phyloP scores from a whole-genome alignment of 306 rosid genomes.

The Cicer cuneatum region DNA sequence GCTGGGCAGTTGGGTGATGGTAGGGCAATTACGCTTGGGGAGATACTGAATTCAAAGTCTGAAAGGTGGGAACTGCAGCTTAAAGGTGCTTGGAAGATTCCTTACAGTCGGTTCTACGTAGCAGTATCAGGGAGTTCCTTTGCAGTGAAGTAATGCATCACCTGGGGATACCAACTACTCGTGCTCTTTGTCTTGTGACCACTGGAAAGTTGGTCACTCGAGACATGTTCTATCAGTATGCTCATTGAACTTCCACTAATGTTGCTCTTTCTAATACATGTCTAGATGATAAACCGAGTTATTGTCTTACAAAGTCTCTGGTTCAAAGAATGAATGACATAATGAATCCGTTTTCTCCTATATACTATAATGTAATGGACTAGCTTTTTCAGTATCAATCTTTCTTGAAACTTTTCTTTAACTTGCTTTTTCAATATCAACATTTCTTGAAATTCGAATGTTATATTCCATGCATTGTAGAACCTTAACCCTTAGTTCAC shows the following conservation, averaged over 20 bases:
- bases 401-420: slow-evolving; percentile 12
- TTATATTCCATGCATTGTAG: slow-evolving; percentile 5
- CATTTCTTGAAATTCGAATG: slow-evolving; percentile 3
- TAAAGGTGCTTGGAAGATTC: slow-evolving; percentile 98
- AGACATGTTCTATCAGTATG: slow-evolving; percentile 98
- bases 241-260: slow-evolving; percentile 18
- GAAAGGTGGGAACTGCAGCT: slow-evolving; percentile 98
- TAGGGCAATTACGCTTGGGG: slow-evolving; percentile 94
- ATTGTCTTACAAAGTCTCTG: slow-evolving; percentile 6
- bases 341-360: slow-evolving; percentile 15
- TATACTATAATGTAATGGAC: neutral
- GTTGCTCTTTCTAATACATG: neutral
- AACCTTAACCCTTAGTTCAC: slow-evolving; percentile 9
- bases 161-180: slow-evolving; percentile 96
- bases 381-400: slow-evolving; percentile 7
- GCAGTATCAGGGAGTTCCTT: slow-evolving; percentile 95
- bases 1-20: slow-evolving; percentile 99
- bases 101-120: slow-evolving; percentile 97
- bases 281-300: slow-evolving; percentile 24
- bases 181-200: slow-evolving; percentile 86
- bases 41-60: slow-evolving; percentile 76
- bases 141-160: slow-evolving; percentile 98
- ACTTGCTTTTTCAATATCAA: slow-evolving; percentile 14
- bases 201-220: slow-evolving; percentile 88
- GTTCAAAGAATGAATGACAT: slow-evolving; percentile 30